These are phyloP conservation scores for Gossypium rotundifolium DNA, from an alignment of 345 rosid species.

Conservation along the genomic window DNA sequence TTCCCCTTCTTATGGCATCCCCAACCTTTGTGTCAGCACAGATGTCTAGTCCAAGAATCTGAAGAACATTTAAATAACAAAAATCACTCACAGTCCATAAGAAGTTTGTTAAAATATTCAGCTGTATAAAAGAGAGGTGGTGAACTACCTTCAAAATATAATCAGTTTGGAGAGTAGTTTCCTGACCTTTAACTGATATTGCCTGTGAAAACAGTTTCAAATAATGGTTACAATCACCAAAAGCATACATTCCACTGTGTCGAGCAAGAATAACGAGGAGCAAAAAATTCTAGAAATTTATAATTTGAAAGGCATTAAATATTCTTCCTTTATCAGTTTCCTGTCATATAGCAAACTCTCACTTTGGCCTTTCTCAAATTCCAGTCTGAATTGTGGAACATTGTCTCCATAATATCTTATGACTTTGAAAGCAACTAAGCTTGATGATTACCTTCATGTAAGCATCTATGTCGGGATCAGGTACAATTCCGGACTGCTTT, in stretches of 20 bases:
- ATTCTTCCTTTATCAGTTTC: too few species aligned
- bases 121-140: neutral
- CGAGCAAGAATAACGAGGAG: neutral
- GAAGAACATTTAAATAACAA: neutral
- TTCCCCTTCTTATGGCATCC: slow-evolving; percentile 41
- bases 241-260: neutral
- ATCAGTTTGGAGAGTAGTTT: slow-evolving; percentile 44
- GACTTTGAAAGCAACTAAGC: neutral
- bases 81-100: neutral
- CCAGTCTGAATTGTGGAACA: too few species aligned
- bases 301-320: too few species aligned
- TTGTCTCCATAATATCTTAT: too few species aligned
- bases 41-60: slow-evolving; percentile 48
- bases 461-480: slow-evolving; percentile 41
- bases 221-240: neutral
- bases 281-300: too few species aligned
- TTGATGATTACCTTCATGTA: slow-evolving; percentile 40
- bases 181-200: slow-evolving; percentile 31
- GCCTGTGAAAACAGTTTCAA: slow-evolving; percentile 26
- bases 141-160: slow-evolving; percentile 38
- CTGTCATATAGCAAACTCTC: too few species aligned
- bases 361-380: too few species aligned
- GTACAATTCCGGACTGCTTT: slow-evolving; percentile 38
- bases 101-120: neutral
- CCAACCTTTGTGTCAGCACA: slow-evolving; percentile 50